Evolutionary conservation across 1,284 basidiomycete genomes (phyloP), one percentile per base, ranked within the genome.

Genomic region (Cutaneotrichosporon sp.): DNA sequence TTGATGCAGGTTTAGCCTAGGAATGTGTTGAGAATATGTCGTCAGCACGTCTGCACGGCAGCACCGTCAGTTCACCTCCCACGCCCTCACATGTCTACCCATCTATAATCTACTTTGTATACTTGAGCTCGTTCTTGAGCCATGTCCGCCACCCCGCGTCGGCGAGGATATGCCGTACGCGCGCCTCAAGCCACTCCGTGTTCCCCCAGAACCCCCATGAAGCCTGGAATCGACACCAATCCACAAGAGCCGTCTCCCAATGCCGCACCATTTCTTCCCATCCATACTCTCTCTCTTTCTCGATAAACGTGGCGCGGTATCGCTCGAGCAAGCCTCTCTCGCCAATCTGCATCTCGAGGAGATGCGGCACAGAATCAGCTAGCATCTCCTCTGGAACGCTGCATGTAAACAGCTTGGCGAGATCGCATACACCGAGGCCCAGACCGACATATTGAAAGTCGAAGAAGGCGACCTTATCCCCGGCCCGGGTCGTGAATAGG

Each of bases 171-270:
- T 14, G 3, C 30, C 66, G 42, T n/a, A 63, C 62, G 30, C 66
- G 58, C 38, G 64, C 64, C 59, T 61, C 59, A 18, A 68, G 62
- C 66, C 66, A 68, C 26, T 36, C 57, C 4, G 61, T 63, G 36
- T 68, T 68, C 5, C 66, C 66, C 66, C 66, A 68, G 53, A 65
- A 68, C 0, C 66, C 66, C 66, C 66, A 68, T 7, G 31, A 40
- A 9, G 66, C 66, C 62, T 68, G 66, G 60, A 68, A 68, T 22
- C 66, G 61, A 49, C 66, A 68, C 66, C 66, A 68, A 52, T 68
- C 66, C 49, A 68, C 66, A 9, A 68, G 64, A 9, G 66, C 66
- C 14, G 66, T 68, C 50, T 68, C 66, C 66, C 66, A 68, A 50
- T 68, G 66, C 31, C 66, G 61, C 51, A 58, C 60, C 26, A 68